phyloP scores from a whole-genome alignment of 2,329 filamentous ascomycete genomes.

The Epichloe elymi region DNA sequence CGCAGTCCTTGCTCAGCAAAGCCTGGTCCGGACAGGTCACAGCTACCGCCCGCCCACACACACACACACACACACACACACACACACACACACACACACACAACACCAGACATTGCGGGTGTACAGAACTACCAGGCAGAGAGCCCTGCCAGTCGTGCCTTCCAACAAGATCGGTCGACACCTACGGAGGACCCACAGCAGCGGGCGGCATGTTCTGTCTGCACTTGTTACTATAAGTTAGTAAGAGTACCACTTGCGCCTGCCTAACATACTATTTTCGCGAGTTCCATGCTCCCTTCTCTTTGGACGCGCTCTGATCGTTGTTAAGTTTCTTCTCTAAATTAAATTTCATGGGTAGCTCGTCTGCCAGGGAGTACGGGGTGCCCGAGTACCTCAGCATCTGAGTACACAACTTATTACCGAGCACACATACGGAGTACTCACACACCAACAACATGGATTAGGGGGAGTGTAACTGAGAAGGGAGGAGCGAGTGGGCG shows the following conservation, averaged over 20 bases:
- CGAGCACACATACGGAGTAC: not conserved
- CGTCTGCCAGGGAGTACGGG: not conserved
- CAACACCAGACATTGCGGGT: not conserved
- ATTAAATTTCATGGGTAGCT: too few relatives aligned
- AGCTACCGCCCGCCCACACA: not conserved
- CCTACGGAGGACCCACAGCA: not conserved
- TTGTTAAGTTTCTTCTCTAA: too few relatives aligned
- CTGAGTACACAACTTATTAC: not conserved
- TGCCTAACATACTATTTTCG: not conserved
- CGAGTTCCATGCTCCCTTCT: not conserved
- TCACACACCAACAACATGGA: not conserved
- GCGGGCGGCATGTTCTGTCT: not conserved
- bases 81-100: not conserved
- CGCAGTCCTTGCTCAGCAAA: not conserved
- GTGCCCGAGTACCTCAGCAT: too few relatives aligned
- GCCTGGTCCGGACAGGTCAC: conserved; percentile 1
- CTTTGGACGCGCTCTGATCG: not conserved
- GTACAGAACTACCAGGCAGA: not conserved
- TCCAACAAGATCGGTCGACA: not conserved
- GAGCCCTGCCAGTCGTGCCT: not conserved
- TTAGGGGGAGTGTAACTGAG: not conserved
- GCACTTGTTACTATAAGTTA: not conserved
- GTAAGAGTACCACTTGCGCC: not conserved
- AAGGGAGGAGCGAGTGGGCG: not conserved
- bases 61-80: not conserved